These are phyloP conservation scores for Phytophthora ramorum DNA, from an alignment of 352 stramenopile species.

Conservation along the genomic window DNA sequence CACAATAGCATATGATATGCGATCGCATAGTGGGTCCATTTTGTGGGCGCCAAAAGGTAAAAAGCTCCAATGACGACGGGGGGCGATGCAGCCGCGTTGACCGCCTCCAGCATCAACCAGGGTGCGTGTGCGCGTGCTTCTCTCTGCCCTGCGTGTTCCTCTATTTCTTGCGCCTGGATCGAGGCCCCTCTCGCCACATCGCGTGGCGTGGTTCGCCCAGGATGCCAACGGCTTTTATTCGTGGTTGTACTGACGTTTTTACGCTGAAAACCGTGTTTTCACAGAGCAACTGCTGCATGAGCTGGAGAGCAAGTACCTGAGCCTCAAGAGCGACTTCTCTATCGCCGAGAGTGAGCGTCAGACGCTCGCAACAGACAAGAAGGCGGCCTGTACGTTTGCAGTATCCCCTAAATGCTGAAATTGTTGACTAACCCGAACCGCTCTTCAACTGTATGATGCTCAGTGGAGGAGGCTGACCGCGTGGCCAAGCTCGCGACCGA, in stretches of 20 bases:
- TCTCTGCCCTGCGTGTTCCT: background rate
- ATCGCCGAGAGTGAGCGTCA: slow-evolving; percentile 67
- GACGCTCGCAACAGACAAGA: slow-evolving; percentile 51
- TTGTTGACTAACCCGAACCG: slow-evolving; percentile 17
- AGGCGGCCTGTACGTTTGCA: slow-evolving; percentile 45
- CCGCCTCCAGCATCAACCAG: slow-evolving; percentile 56
- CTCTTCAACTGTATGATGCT: slow-evolving; percentile 14
- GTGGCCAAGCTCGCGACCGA: slow-evolving; percentile 31
- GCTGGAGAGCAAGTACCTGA: slow-evolving; percentile 76
- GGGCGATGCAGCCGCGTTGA: slow-evolving; percentile 38
- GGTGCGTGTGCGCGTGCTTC: slow-evolving; percentile 28
- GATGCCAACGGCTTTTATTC: background rate
- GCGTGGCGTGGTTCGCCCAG: slow-evolving; percentile 1
- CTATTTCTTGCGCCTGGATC: background rate
- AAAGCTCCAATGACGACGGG: slow-evolving; percentile 29
- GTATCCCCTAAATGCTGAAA: slow-evolving; percentile 5
- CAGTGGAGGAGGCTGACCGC: slow-evolving; percentile 42
- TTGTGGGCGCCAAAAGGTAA: slow-evolving; percentile 20
- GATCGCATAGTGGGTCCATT: slow-evolving; percentile 1
- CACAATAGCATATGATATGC: background rate
- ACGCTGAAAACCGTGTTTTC: slow-evolving; percentile 1
- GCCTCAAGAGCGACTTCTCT: slow-evolving; percentile 64
- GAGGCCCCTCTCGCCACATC: background rate
- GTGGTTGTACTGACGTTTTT: slow-evolving; percentile 19
- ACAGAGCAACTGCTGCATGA: slow-evolving; percentile 84